A percentile compares a stretch with the other conserved stretches of the same genome.
Conservation (phyloP, 352 stramenopile genomes). For the Globisporangium mamillatum region DNA sequence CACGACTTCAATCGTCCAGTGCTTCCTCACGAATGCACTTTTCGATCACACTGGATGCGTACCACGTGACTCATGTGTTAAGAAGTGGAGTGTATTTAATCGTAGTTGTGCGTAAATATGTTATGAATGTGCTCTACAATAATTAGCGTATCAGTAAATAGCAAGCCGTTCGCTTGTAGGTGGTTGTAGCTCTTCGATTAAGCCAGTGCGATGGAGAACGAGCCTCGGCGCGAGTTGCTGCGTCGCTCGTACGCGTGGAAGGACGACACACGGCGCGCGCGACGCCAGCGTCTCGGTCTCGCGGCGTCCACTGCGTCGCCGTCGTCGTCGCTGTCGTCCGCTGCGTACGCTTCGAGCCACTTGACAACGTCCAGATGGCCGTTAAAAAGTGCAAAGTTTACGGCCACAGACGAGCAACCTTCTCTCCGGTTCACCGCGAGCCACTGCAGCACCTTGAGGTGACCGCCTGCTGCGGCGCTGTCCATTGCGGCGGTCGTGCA, state of each 20-base stretch:
- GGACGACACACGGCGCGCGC: conserved; percentile 16
- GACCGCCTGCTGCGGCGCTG: conserved; percentile 58
- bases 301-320: conserved; percentile 6
- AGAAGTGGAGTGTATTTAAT: not conserved
- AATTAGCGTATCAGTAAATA: not conserved
- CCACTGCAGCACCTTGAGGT: conserved; percentile 68
- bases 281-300: conserved; percentile 6
- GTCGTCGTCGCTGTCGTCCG: conserved; percentile 15
- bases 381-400: conserved; percentile 65
- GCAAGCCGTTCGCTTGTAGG: not conserved
- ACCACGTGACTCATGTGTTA: not conserved
- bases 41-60: not conserved
- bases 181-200: not conserved
- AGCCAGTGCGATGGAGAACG: conserved; percentile 12
- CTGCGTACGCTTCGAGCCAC: conserved; percentile 57
- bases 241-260: conserved; percentile 18
- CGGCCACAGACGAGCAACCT: conserved; percentile 69
- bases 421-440: conserved; percentile 55
- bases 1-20: not conserved
- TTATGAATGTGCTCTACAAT: not conserved
- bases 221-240: conserved; percentile 18
- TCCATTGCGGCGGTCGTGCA: conserved; percentile 76
- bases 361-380: conserved; percentile 59
- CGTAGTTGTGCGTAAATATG: not conserved
- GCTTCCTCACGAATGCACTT: not conserved